Conservation (phyloP, 129 eudicot species). For the Flaveria trinervia region DNA sequence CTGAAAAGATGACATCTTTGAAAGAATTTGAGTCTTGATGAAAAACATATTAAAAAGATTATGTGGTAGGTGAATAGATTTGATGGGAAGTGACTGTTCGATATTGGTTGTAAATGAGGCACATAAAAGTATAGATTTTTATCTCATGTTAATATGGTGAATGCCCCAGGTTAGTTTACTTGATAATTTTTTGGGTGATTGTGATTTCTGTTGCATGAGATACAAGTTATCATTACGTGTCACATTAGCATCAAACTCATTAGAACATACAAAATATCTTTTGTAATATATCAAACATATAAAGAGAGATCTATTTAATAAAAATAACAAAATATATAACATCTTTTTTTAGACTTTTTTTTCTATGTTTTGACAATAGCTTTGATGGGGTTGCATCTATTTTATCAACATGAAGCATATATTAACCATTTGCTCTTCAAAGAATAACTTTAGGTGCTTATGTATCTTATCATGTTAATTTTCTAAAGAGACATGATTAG, state of each 20-base stretch:
- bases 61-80: constrained; percentile 24
- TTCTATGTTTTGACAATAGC: no score
- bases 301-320: no score
- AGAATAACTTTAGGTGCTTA: no score
- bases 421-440: no score
- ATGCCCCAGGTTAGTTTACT: constrained; percentile 28
- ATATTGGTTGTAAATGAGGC: constrained; percentile 46
- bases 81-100: constrained; percentile 37
- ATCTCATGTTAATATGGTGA: constrained; percentile 41
- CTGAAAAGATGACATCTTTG: constrained; percentile 20
- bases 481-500: no score
- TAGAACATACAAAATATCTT: not conserved
- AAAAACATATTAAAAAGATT: constrained; percentile 20
- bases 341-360: no score
- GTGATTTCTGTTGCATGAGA: constrained; percentile 17
- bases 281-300: not conserved
- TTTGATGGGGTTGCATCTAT: no score
- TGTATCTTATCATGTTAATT: no score
- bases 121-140: constrained; percentile 38
- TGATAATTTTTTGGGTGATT: constrained; percentile 10
- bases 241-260: not conserved
- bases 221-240: not conserved
- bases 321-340: no score
- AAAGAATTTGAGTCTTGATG: constrained; percentile 26
- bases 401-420: no score